A percentile compares a stretch with the other conserved stretches of the same genome.
phyloP scores from a whole-genome alignment of 108 stramenopile species.

The Chaetoceros muelleri region DNA sequence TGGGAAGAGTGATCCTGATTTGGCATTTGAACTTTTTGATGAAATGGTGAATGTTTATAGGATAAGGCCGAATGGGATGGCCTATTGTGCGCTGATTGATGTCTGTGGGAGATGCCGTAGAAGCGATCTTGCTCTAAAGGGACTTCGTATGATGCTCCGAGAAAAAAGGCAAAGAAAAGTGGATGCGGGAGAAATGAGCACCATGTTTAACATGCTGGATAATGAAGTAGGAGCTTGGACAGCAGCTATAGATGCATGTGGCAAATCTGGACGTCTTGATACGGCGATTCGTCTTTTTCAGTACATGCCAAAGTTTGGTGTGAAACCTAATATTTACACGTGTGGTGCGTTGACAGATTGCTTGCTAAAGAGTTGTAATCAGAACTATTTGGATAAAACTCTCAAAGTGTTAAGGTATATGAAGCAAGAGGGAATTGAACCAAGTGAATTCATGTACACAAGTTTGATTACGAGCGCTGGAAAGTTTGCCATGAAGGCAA shows the following conservation, averaged over 20 bases:
- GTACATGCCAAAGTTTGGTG: conserved; percentile 62
- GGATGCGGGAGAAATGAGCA: neutral
- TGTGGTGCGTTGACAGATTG: conserved; percentile 69
- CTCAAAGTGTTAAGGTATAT: conserved; percentile 71
- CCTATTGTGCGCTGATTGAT: conserved; percentile 80
- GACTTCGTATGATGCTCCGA: conserved; percentile 57
- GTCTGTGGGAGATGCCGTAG: conserved; percentile 63
- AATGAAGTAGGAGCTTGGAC: conserved; percentile 84
- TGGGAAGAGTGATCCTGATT: conserved; percentile 50
- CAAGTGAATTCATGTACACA: conserved; percentile 81
- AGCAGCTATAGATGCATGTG: conserved; percentile 83
- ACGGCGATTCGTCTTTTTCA: conserved; percentile 57
- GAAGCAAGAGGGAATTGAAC: conserved; percentile 53
- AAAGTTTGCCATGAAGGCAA: conserved; percentile 41
- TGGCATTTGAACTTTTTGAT: conserved; percentile 59
- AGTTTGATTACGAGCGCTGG: conserved; percentile 63
- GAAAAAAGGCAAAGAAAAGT: conserved; percentile 26
- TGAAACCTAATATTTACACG: conserved; percentile 66
- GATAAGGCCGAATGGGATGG: conserved; percentile 73
- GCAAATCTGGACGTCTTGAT: conserved; percentile 63
- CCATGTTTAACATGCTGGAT: conserved; percentile 4
- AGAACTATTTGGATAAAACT: conserved; percentile 43
- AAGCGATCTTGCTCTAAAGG: conserved; percentile 69
- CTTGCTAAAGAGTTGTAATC: conserved; percentile 20
- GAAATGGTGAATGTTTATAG: conserved; percentile 44